Evolutionary conservation across 495 filamentous ascomycete genomes (phyloP).

Genomic region (Elasticomyces elasticus): DNA sequence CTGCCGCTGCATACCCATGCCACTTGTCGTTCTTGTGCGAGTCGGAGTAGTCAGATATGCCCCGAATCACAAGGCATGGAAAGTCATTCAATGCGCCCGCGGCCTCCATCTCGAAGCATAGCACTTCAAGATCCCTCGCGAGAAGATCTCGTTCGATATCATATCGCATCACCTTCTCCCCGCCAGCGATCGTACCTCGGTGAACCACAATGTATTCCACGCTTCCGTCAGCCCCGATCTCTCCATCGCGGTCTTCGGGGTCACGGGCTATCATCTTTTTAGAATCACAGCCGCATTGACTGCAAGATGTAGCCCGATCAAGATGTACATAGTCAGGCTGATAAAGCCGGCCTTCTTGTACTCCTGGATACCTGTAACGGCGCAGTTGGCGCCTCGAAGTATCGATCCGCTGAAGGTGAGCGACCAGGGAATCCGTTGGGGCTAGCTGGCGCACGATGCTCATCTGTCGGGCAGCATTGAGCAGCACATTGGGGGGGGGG

Average conservation of each 20-base stretch:
- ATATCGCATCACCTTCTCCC: neutral
- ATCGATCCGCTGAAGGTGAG: neutral
- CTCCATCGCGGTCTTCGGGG: neutral
- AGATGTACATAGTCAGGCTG: neutral
- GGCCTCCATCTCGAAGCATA: constrained; percentile 28
- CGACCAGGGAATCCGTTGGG: neutral
- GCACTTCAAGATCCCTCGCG: too few relatives aligned
- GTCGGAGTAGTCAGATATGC: constrained; percentile 27
- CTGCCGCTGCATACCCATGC: constrained; percentile 18
- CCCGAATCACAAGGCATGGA: constrained; percentile 24
- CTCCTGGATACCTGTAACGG: neutral
- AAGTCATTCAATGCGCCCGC: constrained; percentile 20
- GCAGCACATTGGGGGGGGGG: neutral
- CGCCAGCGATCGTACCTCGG: neutral
- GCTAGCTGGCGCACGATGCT: neutral
- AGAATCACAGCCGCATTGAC: neutral
- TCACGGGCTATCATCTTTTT: neutral
- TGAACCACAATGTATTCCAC: neutral
- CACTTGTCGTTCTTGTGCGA: constrained; percentile 23
- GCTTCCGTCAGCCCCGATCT: neutral
- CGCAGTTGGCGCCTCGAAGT: neutral
- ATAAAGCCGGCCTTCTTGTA: neutral
- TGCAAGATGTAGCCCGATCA: neutral
- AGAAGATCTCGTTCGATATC: too few relatives aligned
- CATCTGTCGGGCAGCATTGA: neutral